Evolutionary conservation across 1,139 yeast species (phyloP), one percentile per base, ranked within the genome.

Genomic region (Geotrichum bryndzae): DNA sequence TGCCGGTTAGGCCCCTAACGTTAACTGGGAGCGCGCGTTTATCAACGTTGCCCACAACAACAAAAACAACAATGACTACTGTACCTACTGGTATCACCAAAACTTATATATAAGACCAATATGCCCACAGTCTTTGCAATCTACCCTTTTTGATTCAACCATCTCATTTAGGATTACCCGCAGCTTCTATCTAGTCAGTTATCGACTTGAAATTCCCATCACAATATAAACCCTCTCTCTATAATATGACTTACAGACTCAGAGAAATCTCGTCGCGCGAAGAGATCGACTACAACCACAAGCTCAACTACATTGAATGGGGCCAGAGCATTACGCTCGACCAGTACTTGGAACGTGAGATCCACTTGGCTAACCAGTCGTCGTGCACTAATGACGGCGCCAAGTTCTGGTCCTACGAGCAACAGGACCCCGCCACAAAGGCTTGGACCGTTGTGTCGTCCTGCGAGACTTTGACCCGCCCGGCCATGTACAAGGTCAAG

Each of bases 221-320:
- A n/a, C 25, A 10, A 53, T 33, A 15, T 29, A 53, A 5, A 22
- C 38, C 33, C 45, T 1, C 22, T 2, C 5, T 7, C 15, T 22
- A 33, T 33, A 54, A 41, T 41, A 46, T 46, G 57, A 56, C 18
- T 13, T 59, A 15, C 56, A 27, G 61, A 56, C 58, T 65, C 25
- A 58, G 64, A 48, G 56, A 60, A 54, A 23, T 65, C 45, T 64
- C 69, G 0, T 85, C 82, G 62, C 72, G 73, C 15, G 80, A 79
- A 41, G 69, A 77, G 45, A 79, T 84, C 58, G 75, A 79, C 54
- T 79, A 74, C 69, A 84, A 88, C 45, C 82, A 79, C 61, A 41
- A 68, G 25, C 78, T 79, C 63, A 85, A 84, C 70, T 76, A 82
- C 3, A 75, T 64, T 1, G 74, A 80, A 2, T 88, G 94, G 94